Base-by-base conservation (phyloP, 73 alveolate species). In the Paramecium octaurelia region DNA sequence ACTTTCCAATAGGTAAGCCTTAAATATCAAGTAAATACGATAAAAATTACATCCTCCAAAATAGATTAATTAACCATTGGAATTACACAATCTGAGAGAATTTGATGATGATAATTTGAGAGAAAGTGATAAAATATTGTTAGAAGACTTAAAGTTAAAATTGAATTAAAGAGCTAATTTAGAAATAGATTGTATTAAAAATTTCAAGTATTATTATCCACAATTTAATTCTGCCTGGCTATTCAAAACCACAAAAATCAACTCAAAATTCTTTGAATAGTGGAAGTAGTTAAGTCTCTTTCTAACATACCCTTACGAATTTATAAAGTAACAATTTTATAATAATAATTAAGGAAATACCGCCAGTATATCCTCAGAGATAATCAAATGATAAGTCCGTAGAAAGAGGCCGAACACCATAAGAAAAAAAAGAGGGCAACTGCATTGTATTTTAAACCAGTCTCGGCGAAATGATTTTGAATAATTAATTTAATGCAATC, bases 161-260 rank as follows among this genome's bases (percentile, higher is more conserved):
- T 64, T 64, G 24, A 64, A 64, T 27, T 12, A 14, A 31, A 64
- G 91, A 8, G 57, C 48, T 23, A 48, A 46, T 24, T 40, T 44
- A 12, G 91, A 80, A 23, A 43, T 80, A 24, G 91, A 80, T 80
- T 20, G 48, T 3, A 80, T 80, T 24, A 23, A 48, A 36, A 43
- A 80, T 35, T 80, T 43, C 29, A 80, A 80, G 31, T 18, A 80
- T 80, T 80, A 80, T 48, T 80, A 80, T 48, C 91, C 91, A 5
- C 10, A 80, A 21, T 80, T 20, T 20, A 80, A 80, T 44, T 24
- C 46, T 9, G 10, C 48, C 7, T 80, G 43, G 46, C 31, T 42
- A 8, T 40, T 42, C 27, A 43, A 44, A 12, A 24, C 43, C 5
- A 36, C 36, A 20, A 73, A 40, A 36, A 38, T 73, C 0, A 73